Evolutionary conservation across 2,329 filamentous ascomycete genomes (phyloP), one percentile per base, ranked within the genome.

Genomic region (Pseudocercospora fuligena): DNA sequence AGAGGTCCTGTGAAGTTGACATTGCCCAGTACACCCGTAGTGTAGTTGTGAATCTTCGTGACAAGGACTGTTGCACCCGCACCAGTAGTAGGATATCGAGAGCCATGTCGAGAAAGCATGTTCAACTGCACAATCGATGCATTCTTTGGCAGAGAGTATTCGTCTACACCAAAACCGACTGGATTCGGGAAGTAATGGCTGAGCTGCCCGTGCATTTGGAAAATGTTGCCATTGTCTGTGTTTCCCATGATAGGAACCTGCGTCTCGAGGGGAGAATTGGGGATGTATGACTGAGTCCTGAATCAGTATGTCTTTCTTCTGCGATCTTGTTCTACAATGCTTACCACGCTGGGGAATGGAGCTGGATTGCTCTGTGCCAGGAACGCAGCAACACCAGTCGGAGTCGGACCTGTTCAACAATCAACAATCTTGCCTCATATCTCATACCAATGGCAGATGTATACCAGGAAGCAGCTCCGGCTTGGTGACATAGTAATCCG

Each of bases 71-170:
- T 79, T 9, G 90, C 86, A 31, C 85, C 85, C 36, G 86, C 83
- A 0, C 84, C 84, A 2, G 82, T 80, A 2, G 90, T 91, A 0
- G 91, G 91, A 77, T 93, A 94, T 14, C 91, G 85, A 46, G 89
- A 85, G 8, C 91, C 91, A 75, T 93, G 91, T 1, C 91, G 87
- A 12, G 89, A 90, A 4, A 93, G 81, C 88, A 93, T 89, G 80
- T 90, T 81, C 53, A 93, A 81, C 80, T 92, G 89, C 29, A 89
- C 82, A 59, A 93, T 90, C 65, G 90, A 88, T 0, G 90, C 86
- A 12, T 88, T 90, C 6, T 82, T 77, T 0, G 90, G 91, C 16
- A 92, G 77, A 2, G 90, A 83, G 72, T 90, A 91, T 78, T 94
- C 91, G 16, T 90, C 82, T 0, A 92, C 89, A 2, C 91, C 91